phyloP scores from a whole-genome alignment of 2,329 filamentous ascomycete genomes.

The Trichoderma aggressivum region DNA sequence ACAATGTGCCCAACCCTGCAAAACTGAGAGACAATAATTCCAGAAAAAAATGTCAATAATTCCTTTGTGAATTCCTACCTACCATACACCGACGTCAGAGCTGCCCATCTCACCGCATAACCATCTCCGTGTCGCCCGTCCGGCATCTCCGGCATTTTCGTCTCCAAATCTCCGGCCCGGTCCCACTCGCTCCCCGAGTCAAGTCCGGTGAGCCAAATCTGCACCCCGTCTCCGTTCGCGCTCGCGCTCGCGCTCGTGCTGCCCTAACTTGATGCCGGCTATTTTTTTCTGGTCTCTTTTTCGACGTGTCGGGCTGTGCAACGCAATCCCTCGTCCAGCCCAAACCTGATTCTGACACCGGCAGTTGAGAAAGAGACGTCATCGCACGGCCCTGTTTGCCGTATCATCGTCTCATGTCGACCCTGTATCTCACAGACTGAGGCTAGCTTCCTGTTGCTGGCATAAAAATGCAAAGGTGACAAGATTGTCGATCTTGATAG shows the following conservation, averaged over 20 bases:
- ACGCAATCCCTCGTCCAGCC: background rate
- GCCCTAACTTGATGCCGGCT: background rate
- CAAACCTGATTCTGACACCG: background rate
- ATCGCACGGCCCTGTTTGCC: background rate
- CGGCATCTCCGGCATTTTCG: background rate
- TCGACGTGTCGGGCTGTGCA: background rate
- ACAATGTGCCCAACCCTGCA: background rate
- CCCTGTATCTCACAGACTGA: background rate
- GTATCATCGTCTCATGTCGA: background rate
- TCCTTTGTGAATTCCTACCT: background rate
- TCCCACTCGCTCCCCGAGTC: conserved; percentile 5
- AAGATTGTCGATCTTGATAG: background rate
- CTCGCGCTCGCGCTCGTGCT: background rate
- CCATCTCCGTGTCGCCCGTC: background rate
- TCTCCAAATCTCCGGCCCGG: background rate
- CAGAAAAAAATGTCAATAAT: background rate
- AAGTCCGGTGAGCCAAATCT: background rate
- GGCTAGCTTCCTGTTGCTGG: background rate
- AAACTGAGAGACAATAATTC: background rate
- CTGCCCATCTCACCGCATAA: background rate
- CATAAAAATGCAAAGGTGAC: background rate
- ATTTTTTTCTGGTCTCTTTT: background rate
- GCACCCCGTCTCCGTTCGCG: background rate
- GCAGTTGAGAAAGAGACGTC: background rate
- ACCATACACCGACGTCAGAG: background rate